Percentiles rank a stretch among this genome's conserved stretches.
Conservation (phyloP, 2,329 filamentous ascomycete species). For the Colletotrichum lindemuthianum region DNA sequence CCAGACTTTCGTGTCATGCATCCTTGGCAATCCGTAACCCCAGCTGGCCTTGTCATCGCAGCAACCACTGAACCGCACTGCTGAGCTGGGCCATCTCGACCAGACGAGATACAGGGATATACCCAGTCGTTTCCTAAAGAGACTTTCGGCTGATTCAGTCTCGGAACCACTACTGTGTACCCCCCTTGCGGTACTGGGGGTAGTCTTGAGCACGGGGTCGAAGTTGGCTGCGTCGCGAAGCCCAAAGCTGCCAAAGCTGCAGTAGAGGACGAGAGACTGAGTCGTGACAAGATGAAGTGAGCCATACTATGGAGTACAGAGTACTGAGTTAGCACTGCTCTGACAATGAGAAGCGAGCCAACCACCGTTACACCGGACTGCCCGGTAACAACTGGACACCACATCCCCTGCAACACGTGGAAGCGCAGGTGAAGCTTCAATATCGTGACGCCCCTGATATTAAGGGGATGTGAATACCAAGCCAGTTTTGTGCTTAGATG, state of each 20-base stretch:
- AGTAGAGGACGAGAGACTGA: not conserved
- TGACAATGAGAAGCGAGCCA: not conserved
- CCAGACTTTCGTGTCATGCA: constrained; percentile 19
- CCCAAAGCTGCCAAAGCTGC: not conserved
- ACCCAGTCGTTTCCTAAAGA: constrained; percentile 19
- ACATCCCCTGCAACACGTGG: constrained; percentile 24
- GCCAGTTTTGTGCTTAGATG: not conserved
- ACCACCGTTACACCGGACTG: constrained; percentile 15
- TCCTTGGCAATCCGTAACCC: constrained; percentile 27
- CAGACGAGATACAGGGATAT: constrained; percentile 3
- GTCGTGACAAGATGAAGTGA: constrained; percentile 14
- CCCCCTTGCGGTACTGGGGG: not conserved
- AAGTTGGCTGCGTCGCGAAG: not conserved
- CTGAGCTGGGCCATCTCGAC: constrained; percentile 9
- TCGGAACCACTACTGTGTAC: constrained; percentile 30
- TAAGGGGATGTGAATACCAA: constrained; percentile 23
- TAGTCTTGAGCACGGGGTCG: constrained; percentile 1
- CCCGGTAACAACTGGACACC: constrained; percentile 16
- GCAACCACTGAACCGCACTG: constrained; percentile 16
- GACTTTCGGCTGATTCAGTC: constrained; percentile 30
- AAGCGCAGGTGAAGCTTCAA: not conserved
- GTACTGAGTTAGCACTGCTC: constrained; percentile 18
- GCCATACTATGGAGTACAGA: not conserved
- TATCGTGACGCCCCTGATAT: constrained; percentile 22
- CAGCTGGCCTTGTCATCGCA: constrained; percentile 13